Conservation (phyloP, 1,284 basidiomycete genomes). For the Trichosporon ovoides region DNA sequence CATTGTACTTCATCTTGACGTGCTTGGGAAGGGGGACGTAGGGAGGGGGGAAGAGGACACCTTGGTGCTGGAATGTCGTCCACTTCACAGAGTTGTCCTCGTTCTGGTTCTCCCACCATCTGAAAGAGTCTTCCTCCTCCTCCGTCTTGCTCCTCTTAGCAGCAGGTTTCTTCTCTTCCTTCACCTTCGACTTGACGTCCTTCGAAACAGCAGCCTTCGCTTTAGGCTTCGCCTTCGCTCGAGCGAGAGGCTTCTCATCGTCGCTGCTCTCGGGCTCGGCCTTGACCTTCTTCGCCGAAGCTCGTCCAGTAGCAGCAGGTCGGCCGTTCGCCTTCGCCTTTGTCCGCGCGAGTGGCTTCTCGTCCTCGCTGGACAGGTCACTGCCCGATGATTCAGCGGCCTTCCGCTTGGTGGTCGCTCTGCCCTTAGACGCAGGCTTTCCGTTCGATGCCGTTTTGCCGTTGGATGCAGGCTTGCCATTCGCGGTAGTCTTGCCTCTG, state of each 20-base stretch:
- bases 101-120: constrained; percentile 68
- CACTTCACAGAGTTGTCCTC: constrained; percentile 69
- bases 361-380: constrained; percentile 17
- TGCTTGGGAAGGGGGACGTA: constrained; percentile 78
- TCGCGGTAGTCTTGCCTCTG: constrained; percentile 44
- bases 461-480: constrained; percentile 31
- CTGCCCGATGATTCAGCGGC: neutral
- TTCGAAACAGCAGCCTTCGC: constrained; percentile 50
- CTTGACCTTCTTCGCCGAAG: constrained; percentile 46
- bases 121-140: constrained; percentile 52
- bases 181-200: constrained; percentile 45
- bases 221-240: constrained; percentile 39
- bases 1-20: constrained; percentile 95
- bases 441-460: constrained; percentile 15
- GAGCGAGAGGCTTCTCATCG: constrained; percentile 40
- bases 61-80: constrained; percentile 87
- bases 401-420: constrained; percentile 22
- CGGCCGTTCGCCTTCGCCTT: constrained; percentile 16
- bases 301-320: constrained; percentile 10
- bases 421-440: constrained; percentile 47
- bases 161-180: constrained; percentile 55
- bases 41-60: constrained; percentile 91
- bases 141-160: constrained; percentile 51
- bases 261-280: constrained; percentile 54
- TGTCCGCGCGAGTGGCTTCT: constrained; percentile 18